A percentile compares a stretch with the other conserved stretches of the same genome.
Conservation (phyloP, 208 protist genomes). For the Giardia muris region DNA sequence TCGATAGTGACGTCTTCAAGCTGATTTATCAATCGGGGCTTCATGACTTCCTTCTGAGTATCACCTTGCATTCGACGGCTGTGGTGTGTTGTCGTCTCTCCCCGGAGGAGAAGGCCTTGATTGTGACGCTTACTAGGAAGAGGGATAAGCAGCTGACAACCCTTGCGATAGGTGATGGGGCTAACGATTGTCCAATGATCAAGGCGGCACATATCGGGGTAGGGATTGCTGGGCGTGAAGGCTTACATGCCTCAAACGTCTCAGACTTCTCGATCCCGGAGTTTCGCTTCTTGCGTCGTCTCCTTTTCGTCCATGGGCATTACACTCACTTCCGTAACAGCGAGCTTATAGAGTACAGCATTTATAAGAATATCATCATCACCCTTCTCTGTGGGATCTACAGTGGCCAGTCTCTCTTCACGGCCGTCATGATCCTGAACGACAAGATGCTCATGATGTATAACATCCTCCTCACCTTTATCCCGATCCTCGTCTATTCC, state of each 20-base stretch:
- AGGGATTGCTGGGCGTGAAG: constrained; percentile 36
- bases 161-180: constrained; percentile 37
- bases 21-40: not conserved
- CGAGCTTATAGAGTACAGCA: not conserved
- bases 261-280: constrained; percentile 28
- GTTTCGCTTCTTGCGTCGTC: not conserved
- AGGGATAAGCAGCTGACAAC: not conserved
- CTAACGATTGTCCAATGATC: constrained; percentile 39
- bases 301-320: constrained; percentile 15
- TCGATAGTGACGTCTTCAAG: constrained; percentile 1
- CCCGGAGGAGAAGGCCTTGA: constrained; percentile 13
- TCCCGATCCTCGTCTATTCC: not conserved
- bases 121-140: not conserved
- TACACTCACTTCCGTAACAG: not conserved
- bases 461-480: constrained; percentile 24
- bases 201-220: constrained; percentile 34
- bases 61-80: not conserved
- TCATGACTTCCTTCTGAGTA: not conserved
- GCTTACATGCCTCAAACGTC: constrained; percentile 21
- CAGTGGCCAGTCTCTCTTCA: too few species aligned
- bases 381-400: not conserved
- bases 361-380: constrained; percentile 10
- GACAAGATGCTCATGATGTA: not conserved
- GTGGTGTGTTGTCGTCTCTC: constrained; percentile 19
- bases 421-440: not conserved